Percentiles rank a stretch among this genome's conserved stretches.
Conservation (phyloP, 768 basidiomycete species). For the Pluteus cervinus region DNA sequence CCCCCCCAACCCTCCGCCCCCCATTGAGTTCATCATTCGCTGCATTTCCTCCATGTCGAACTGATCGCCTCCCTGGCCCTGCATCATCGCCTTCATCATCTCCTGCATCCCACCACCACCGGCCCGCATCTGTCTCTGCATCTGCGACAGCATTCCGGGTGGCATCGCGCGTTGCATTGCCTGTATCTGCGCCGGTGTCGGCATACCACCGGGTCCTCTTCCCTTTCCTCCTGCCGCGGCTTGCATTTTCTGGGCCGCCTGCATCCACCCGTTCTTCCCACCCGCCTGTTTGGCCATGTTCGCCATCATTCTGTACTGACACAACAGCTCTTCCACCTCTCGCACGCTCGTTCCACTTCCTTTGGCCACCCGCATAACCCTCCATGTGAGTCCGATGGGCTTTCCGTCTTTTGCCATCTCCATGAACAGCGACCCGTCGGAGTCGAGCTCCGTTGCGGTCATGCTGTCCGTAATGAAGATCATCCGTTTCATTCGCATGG, state of each 20-base stretch:
- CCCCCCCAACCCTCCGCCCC: conserved; percentile 72
- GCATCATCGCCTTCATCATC: conserved; percentile 99
- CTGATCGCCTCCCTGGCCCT: conserved; percentile 85
- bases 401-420: conserved; percentile 78
- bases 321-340: conserved; percentile 96
- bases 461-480: conserved; percentile 98
- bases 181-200: conserved; percentile 88
- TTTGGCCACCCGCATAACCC: conserved; percentile 83
- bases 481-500: conserved; percentile 90
- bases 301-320: conserved; percentile 98
- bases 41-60: conserved; percentile 95
- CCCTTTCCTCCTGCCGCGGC: conserved; percentile 80
- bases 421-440: conserved; percentile 90
- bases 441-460: conserved; percentile 90
- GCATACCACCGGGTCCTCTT: conserved; percentile 82
- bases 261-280: conserved; percentile 93
- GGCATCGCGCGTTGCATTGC: conserved; percentile 96
- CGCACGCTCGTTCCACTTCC: conserved; percentile 93
- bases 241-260: conserved; percentile 93
- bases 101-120: conserved; percentile 94
- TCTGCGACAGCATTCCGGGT: conserved; percentile 91
- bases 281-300: conserved; percentile 98
- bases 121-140: conserved; percentile 75
- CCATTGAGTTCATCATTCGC: conserved; percentile 84
- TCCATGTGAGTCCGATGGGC: conserved; percentile 82